Conservation (phyloP, 2,329 filamentous ascomycete genomes). For the Neonectria sp. region DNA sequence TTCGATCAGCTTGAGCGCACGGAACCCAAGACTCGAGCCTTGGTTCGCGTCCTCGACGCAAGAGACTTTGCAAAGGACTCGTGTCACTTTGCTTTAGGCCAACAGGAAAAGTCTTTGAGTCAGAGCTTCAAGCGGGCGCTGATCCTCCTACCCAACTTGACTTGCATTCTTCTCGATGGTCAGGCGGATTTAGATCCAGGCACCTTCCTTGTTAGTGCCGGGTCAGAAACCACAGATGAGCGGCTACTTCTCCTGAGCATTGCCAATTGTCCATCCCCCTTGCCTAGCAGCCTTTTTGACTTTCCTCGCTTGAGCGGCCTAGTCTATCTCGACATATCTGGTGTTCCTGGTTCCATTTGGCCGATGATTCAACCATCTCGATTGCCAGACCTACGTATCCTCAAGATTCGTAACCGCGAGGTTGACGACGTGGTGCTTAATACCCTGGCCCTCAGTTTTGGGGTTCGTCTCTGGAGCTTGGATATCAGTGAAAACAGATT, state of each 20-base stretch:
- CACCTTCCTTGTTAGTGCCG: slow-evolving; percentile 48
- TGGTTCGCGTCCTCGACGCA: slow-evolving; percentile 66
- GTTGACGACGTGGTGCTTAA: slow-evolving; percentile 58
- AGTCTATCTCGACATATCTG: slow-evolving; percentile 69
- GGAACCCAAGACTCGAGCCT: slow-evolving; percentile 56
- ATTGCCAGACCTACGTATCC: slow-evolving; percentile 64
- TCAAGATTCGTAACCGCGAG: slow-evolving; percentile 65
- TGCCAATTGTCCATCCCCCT: slow-evolving; percentile 55
- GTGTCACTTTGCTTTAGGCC: slow-evolving; percentile 60
- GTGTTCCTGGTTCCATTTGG: slow-evolving; percentile 61
- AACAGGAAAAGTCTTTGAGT: slow-evolving; percentile 52
- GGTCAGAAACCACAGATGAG: slow-evolving; percentile 14
- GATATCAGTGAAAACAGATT: slow-evolving; percentile 69
- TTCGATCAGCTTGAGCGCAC: slow-evolving; percentile 54
- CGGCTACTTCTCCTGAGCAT: slow-evolving; percentile 60
- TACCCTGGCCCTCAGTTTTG: slow-evolving; percentile 52
- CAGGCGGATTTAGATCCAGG: slow-evolving; percentile 61
- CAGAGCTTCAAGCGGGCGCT: slow-evolving; percentile 58
- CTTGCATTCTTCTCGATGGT: slow-evolving; percentile 64
- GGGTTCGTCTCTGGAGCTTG: slow-evolving; percentile 68
- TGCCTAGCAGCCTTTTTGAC: slow-evolving; percentile 59
- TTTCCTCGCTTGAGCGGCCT: slow-evolving; percentile 56
- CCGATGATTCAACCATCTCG: slow-evolving; percentile 53
- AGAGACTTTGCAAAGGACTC: slow-evolving; percentile 58
- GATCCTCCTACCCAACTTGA: slow-evolving; percentile 59